phyloP scores from a whole-genome alignment of 2,329 filamentous ascomycete genomes.

The Huntiella bhutanensis region DNA sequence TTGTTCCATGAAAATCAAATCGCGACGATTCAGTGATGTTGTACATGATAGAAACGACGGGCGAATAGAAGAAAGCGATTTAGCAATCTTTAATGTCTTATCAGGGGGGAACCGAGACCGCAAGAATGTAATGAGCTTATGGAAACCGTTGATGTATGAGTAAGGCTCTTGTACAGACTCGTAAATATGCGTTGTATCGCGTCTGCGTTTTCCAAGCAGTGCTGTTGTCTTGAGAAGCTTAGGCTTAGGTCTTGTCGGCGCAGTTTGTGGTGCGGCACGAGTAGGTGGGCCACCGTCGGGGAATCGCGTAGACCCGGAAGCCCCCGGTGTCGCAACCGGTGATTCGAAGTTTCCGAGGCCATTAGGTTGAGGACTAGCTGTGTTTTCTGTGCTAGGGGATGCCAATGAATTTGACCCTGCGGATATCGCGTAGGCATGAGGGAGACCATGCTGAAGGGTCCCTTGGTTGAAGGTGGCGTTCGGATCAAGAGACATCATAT shows the following conservation, averaged over 20 bases:
- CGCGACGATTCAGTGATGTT: slow-evolving; percentile 68
- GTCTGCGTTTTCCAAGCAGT: slow-evolving; percentile 37
- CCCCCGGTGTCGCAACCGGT: slow-evolving; percentile 8
- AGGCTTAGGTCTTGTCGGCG: slow-evolving; percentile 23
- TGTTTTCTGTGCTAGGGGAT: slow-evolving; percentile 45
- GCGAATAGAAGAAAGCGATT: slow-evolving; percentile 72
- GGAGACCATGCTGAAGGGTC: slow-evolving; percentile 41
- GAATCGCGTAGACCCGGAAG: slow-evolving; percentile 17
- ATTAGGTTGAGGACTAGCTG: slow-evolving; percentile 38
- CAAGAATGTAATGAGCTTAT: slow-evolving; percentile 66
- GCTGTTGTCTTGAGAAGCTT: slow-evolving; percentile 18
- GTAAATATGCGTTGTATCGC: slow-evolving; percentile 73
- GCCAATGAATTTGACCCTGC: slow-evolving; percentile 42
- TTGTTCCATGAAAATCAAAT: slow-evolving; percentile 95
- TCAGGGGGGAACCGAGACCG: slow-evolving; percentile 58
- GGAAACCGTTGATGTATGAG: slow-evolving; percentile 76
- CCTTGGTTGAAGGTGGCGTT: slow-evolving; percentile 33
- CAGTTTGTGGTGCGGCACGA: slow-evolving; percentile 15
- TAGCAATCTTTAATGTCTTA: slow-evolving; percentile 66
- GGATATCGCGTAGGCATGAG: slow-evolving; percentile 46
- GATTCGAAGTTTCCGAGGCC: slow-evolving; percentile 32
- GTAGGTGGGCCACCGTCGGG: slow-evolving; percentile 12
- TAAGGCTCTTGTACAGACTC: slow-evolving; percentile 80
- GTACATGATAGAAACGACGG: slow-evolving; percentile 88
- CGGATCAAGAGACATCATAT: slow-evolving; percentile 34